Conservation (phyloP, 2,329 filamentous ascomycete species). For the Arthrobotrys sphaeroides region DNA sequence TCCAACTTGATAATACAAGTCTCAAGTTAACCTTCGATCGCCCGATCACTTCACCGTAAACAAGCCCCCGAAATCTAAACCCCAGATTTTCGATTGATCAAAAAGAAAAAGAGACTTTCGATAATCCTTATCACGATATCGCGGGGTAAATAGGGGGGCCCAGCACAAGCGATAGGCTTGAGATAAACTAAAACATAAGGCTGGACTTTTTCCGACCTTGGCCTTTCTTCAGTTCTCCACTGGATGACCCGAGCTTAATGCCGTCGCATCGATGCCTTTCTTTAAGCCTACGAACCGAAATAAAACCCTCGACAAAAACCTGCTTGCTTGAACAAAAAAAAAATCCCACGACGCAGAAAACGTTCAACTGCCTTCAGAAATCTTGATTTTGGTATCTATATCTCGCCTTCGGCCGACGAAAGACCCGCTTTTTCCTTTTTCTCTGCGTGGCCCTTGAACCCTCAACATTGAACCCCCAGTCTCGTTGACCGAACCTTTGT, state of each 20-base stretch:
- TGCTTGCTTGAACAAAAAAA: slow-evolving; percentile 9
- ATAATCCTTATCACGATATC: slow-evolving; percentile 21
- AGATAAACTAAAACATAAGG: background rate
- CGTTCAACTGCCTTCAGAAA: background rate
- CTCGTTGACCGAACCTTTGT: too few species aligned
- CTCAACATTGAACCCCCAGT: too few species aligned
- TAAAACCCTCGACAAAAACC: background rate
- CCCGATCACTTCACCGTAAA: background rate
- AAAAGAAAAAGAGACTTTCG: background rate
- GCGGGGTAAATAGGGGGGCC: slow-evolving; percentile 23
- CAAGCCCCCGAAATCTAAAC: background rate
- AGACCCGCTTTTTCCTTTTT: background rate
- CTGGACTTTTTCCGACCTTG: background rate
- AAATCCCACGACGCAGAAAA: background rate
- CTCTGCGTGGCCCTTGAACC: too few species aligned
- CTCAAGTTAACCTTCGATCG: background rate
- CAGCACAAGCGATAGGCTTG: background rate
- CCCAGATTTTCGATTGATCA: slow-evolving; percentile 12
- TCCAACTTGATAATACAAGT: background rate
- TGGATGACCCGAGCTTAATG: slow-evolving; percentile 11
- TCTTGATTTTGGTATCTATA: background rate
- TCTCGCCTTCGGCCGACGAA: slow-evolving; percentile 4
- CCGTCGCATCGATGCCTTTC: slow-evolving; percentile 14
- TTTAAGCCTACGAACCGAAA: background rate
- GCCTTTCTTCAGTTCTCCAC: background rate